Base-by-base conservation (phyloP, 192 early-diverging fungal genomes). In the Podila verticillata region DNA sequence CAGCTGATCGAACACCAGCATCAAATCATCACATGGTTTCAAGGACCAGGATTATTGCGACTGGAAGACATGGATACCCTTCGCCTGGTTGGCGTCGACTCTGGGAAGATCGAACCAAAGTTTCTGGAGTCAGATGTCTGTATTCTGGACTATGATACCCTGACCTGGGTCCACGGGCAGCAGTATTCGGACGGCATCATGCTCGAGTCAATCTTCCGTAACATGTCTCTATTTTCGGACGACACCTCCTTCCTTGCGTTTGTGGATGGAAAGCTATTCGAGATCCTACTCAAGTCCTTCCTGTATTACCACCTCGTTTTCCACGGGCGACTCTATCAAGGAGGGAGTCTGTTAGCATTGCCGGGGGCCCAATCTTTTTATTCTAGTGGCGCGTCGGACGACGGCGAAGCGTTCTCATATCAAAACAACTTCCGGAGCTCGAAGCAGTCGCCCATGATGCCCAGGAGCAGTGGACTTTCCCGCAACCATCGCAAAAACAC, bases 1-100 rank as follows among this genome's bases (percentile, higher is more conserved):
- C 77, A 80, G 56, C 24, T 80, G 65, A 68, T 80, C 5, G 77
- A 80, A 26, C 77, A 80, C 36, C 77, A 80, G 29, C 77, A 70
- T 17, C 69, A 59, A 34, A 44, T 68, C n/a, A 24, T 80, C 6
- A 57, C 77, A 3, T 80, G 77, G 77, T 65, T 72, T 34, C 77
- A 67, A 54, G 77, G 77, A 17, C 66, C 51, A 8, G 70, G 70
- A 20, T 56, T 64, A 4, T n/a, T 80, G 12, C 28, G 63, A 26
- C 61, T 80, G 17, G 69, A 72, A 12, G 77, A 80, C 12, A 80
- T 80, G 77, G 77, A 72, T 26, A 72, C 31, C 13, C 19, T 68
- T 15, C 34, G 4, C 0, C 49, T 80, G 8, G 57, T 80, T 26
- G 77, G 77, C 12, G 77, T 80, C 10, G 77, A 80, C 66, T 80